These are phyloP conservation scores for Neurospora terricola DNA, from an alignment of 495 filamentous ascomycete genomes.

Conservation along the genomic window DNA sequence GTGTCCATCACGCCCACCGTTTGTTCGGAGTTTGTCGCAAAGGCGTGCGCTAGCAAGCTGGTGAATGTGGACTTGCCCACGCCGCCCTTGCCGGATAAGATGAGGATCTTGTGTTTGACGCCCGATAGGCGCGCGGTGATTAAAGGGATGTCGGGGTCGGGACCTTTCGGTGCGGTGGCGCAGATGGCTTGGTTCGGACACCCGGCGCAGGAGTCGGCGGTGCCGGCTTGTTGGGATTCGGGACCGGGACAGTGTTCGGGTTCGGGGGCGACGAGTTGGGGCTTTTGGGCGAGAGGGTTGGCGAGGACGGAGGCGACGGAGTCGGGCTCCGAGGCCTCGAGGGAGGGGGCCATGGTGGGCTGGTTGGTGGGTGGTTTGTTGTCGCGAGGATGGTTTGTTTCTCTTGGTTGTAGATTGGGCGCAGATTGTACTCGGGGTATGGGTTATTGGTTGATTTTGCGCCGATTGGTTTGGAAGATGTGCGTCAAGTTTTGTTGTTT, in stretches of 20 bases:
- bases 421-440: conserved; percentile 25
- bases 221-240: conserved; percentile 75
- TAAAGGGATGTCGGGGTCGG: conserved; percentile 84
- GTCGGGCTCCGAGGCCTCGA: conserved; percentile 49
- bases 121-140: conserved; percentile 74
- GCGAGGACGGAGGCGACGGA: conserved; percentile 54
- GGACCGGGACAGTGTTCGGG: conserved; percentile 96
- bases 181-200: conserved; percentile 96
- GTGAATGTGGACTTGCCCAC: conserved; percentile 94
- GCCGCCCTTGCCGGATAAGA: conserved; percentile 90
- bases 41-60: conserved; percentile 73
- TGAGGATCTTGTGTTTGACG: conserved; percentile 82
- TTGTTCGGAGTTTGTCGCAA: conserved; percentile 63
- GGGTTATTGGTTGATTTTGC: background rate
- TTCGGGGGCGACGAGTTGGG: conserved; percentile 83
- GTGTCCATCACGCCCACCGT: conserved; percentile 93
- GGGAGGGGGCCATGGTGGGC: conserved; percentile 39
- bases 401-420: background rate
- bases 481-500: background rate
- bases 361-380: background rate
- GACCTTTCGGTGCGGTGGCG: conserved; percentile 86
- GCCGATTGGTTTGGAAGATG: background rate
- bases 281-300: conserved; percentile 58
- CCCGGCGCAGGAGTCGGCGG: conserved; percentile 78
- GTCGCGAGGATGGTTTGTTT: background rate